Evolutionary conservation across 768 basidiomycete genomes (phyloP).

Genomic region (Tricholoma flavovirens): DNA sequence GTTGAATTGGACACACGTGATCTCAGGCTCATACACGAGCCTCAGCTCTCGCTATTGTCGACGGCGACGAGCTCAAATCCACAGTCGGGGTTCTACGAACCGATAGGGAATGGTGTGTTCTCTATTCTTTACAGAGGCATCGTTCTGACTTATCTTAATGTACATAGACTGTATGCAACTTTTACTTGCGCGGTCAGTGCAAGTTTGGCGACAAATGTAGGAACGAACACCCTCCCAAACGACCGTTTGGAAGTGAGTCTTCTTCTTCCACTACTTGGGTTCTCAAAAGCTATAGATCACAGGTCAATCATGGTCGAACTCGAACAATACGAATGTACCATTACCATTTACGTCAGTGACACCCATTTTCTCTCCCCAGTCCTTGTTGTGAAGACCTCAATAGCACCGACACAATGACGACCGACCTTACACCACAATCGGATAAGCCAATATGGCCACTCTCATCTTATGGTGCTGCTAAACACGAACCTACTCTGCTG

Average conservation of each 20-base stretch:
- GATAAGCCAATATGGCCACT: slow-evolving; percentile 81
- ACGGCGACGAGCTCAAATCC: neutral
- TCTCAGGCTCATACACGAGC: neutral
- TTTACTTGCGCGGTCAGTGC: slow-evolving; percentile 58
- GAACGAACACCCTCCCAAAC: slow-evolving; percentile 54
- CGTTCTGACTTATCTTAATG: neutral
- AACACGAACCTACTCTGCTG: slow-evolving; percentile 64
- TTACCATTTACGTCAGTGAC: slow-evolving; percentile 26
- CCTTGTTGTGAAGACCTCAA: neutral
- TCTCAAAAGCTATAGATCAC: neutral
- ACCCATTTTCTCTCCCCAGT: neutral
- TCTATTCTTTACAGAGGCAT: neutral
- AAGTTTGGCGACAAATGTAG: slow-evolving; percentile 60
- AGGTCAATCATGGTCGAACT: slow-evolving; percentile 39
- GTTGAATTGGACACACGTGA: neutral
- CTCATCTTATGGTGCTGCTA: slow-evolving; percentile 72
- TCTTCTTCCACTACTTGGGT: neutral
- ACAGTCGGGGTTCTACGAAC: no score
- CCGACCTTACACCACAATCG: slow-evolving; percentile 50
- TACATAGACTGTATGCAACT: slow-evolving; percentile 52
- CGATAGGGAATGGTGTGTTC: slow-evolving; percentile 11
- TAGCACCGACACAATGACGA: slow-evolving; percentile 57
- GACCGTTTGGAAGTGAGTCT: slow-evolving; percentile 49
- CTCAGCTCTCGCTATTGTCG: neutral
- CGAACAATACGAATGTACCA: slow-evolving; percentile 15